Base-by-base conservation (phyloP, 352 stramenopile species). In the Globisporangium solare region DNA sequence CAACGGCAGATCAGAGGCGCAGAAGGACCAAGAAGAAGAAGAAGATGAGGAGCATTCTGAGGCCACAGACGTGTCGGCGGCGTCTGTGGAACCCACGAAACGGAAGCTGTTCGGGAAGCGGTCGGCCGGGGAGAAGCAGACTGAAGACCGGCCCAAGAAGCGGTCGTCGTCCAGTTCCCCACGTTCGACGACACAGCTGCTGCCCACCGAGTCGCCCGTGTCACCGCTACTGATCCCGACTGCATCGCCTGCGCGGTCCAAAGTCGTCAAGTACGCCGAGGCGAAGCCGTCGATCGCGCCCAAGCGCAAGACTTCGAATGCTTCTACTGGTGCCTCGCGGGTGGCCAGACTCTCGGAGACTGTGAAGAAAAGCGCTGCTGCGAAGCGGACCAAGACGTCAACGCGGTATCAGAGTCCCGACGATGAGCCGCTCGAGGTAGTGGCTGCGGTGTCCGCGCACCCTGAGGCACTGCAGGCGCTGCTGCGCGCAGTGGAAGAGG, bases 221-320 rank as follows among this genome's bases (percentile, higher is more conserved):
- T 40, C 22, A 12, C 21, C 31, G 47, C 22, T 39, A n/a, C 47
- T 10, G 21, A 35, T 20, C 14, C 24, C 47, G 6, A 52, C 17
- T n/a, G 47, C 24, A 6, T 52, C 47, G 6, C 47, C 47, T 21
- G 47, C 27, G 47, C 22, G 47, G 14, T 31, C 48, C 8, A 54
- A 45, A 22, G 31, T 31, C 8, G 24, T 54, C 48, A 21, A 22
- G 17, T 43, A 35, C 11, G 31, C 40, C 14, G 15, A 54, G 12
- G 49, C 45, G 49, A 63, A 63, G 41, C 47, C 20, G 27, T 51
- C 48, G 24, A 54, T 55, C 35, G 40, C 32, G 2, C 42, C 61
- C 6, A 64, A 67, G 22, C 48, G 56, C 21, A 60, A 65, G 39
- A 60, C 48, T 12, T 65, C 61, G 1, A 18, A 47, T 20, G 2